phyloP scores from a whole-genome alignment of 2,329 filamentous ascomycete species.

The Talaromyces sp. region DNA sequence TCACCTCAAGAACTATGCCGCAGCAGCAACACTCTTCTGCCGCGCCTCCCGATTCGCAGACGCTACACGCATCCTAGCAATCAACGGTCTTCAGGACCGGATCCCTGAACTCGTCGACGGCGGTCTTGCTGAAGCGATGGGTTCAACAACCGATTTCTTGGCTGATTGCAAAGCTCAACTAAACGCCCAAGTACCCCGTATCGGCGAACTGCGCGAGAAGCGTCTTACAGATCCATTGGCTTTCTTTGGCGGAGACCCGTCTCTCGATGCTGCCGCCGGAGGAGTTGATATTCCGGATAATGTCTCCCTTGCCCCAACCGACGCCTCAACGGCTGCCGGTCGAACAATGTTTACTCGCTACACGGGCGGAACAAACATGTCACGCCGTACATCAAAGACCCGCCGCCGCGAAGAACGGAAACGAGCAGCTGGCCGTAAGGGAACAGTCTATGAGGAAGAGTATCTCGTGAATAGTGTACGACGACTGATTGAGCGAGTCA shows the following conservation, averaged over 20 bases:
- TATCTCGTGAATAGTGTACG: conserved; percentile 87
- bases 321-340: conserved; percentile 69
- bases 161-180: conserved; percentile 89
- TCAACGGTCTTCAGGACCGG: conserved; percentile 58
- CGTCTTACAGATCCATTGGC: conserved; percentile 80
- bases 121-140: conserved; percentile 75
- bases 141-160: conserved; percentile 80
- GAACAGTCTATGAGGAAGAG: conserved; percentile 96
- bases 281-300: conserved; percentile 77
- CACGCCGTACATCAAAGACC: conserved; percentile 78
- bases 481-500: conserved; percentile 77
- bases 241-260: conserved; percentile 77
- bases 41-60: conserved; percentile 83
- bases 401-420: conserved; percentile 89
- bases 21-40: conserved; percentile 73
- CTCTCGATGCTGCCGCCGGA: conserved; percentile 51
- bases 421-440: conserved; percentile 88
- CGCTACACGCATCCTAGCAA: conserved; percentile 72
- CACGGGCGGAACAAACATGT: conserved; percentile 63
- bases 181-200: conserved; percentile 76
- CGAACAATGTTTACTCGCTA: conserved; percentile 92
- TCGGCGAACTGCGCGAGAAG: conserved; percentile 74
- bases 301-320: conserved; percentile 82
- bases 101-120: conserved; percentile 68
- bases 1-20: conserved; percentile 68